Conservation (phyloP, 2,329 filamentous ascomycete genomes). For the Colletotrichum orbiculare region DNA sequence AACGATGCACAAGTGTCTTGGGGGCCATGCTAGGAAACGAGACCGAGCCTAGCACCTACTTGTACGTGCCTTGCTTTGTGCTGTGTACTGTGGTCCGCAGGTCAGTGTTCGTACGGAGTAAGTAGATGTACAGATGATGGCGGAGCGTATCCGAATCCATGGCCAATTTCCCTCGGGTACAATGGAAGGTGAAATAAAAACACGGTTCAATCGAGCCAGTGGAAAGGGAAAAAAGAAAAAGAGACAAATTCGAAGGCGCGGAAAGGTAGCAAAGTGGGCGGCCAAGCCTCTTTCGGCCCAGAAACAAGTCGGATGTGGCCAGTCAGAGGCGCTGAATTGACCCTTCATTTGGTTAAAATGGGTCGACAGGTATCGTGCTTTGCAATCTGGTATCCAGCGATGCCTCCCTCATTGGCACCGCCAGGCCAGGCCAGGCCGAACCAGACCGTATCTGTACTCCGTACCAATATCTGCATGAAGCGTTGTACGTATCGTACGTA, state of each 20-base stretch:
- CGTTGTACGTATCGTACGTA: too few relatives aligned
- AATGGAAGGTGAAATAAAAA: background rate
- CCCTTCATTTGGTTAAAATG: slow-evolving; percentile 18
- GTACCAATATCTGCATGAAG: too few relatives aligned
- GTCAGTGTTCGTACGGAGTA: background rate
- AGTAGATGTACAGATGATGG: background rate
- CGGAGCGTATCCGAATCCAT: background rate
- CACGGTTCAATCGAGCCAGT: background rate
- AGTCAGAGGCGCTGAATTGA: slow-evolving; percentile 1
- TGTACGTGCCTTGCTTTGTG: background rate
- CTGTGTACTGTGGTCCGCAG: background rate
- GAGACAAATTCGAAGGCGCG: background rate
- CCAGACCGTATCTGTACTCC: background rate
- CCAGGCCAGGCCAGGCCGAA: background rate
- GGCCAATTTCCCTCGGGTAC: background rate
- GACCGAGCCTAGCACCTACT: background rate
- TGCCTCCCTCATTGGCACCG: slow-evolving; percentile 8
- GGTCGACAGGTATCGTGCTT: slow-evolving; percentile 10
- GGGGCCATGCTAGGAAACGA: too few relatives aligned
- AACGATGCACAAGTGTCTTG: too few relatives aligned
- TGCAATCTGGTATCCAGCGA: background rate
- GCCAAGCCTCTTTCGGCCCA: slow-evolving; percentile 23
- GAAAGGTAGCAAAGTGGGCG: slow-evolving; percentile 8
- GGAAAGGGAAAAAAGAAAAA: background rate
- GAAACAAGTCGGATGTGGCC: slow-evolving; percentile 1